Base-by-base conservation (phyloP, 2,329 filamentous ascomycete species). In the Microthyrium microscopicum region DNA sequence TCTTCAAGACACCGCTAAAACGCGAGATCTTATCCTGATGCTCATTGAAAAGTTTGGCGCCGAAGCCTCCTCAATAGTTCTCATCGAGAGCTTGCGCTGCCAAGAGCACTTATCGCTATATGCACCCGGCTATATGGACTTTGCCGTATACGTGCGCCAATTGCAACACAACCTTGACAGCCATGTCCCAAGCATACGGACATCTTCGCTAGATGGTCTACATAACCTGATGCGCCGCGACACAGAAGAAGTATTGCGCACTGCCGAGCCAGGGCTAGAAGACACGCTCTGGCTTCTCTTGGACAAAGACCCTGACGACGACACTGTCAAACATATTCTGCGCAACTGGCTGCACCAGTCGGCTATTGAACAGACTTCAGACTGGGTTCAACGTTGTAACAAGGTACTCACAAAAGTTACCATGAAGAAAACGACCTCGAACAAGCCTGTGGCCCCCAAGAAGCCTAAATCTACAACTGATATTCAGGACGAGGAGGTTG, bases 151-250 rank as follows among this genome's bases (percentile, higher is more conserved):
- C 46, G 83, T 98, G 26, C 77, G 73, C 44, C 64, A 77, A 12
- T 58, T 98, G 9, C 87, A 95, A 48, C 70, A 66, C 29, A 77
- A 87, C 41, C 63, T 95, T 26, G 69, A 72, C 27, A 82, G 78
- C 1, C 64, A 70, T 13, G 70, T 77, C 33, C 58, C 66, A 4
- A 67, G 77, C 15, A 68, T 95, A 25, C 70, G 77, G 34, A 77
- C 85, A 46, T 77, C 79, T 41, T 83, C 85, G 2, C 70, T 94
- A 9, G 80, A 91, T 49, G 87, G 85, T 2, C 60, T 98, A 1
- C 85, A 92, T 47, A 93, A 91, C 41, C 66, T 95, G 22, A 95
- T 98, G 85, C 87, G 93, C 54, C 70, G 84, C 29, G 77, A 92
- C 47, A 80, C 87, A 0, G 71, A 77, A 38, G 79, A 85, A 40